A percentile compares a stretch with the other conserved stretches of the same genome.
Evolutionary conservation across 2,329 filamentous ascomycete species (phyloP).

Genomic region (Apiospora sp.): DNA sequence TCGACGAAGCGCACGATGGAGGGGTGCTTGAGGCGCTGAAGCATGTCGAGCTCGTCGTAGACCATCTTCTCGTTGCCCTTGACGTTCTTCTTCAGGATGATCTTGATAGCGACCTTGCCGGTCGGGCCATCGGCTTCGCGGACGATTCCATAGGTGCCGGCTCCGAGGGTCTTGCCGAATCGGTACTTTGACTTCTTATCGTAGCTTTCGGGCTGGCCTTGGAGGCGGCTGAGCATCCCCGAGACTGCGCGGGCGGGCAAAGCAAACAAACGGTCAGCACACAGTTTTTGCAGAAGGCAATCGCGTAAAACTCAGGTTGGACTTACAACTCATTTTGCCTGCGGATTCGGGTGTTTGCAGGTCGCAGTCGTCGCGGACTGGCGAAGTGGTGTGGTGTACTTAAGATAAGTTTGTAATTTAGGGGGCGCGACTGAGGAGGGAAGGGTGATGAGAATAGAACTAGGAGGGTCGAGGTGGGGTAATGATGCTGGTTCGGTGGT

Average conservation of each 20-base stretch:
- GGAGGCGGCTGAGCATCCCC: slow-evolving; percentile 93
- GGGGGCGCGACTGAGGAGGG: slow-evolving; percentile 13
- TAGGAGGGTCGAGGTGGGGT: slow-evolving; percentile 24
- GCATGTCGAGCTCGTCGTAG: slow-evolving; percentile 93
- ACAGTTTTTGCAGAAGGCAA: background rate
- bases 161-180: slow-evolving; percentile 92
- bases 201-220: slow-evolving; percentile 97
- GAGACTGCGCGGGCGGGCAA: slow-evolving; percentile 63
- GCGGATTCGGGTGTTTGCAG: slow-evolving; percentile 10
- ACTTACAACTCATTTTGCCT: slow-evolving; percentile 27
- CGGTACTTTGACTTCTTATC: slow-evolving; percentile 96
- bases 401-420: background rate
- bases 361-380: slow-evolving; percentile 22
- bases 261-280: slow-evolving; percentile 28
- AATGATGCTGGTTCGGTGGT: slow-evolving; percentile 18
- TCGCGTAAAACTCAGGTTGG: background rate
- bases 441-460: slow-evolving; percentile 14
- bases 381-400: slow-evolving; percentile 8
- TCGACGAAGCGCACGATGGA: slow-evolving; percentile 98
- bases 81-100: slow-evolving; percentile 99
- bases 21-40: slow-evolving; percentile 88
- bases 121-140: slow-evolving; percentile 87
- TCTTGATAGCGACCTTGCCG: slow-evolving; percentile 94
- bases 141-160: slow-evolving; percentile 98
- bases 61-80: slow-evolving; percentile 99